These are phyloP conservation scores for Boletus subparvulus DNA, from an alignment of 768 basidiomycete species.

Conservation along the genomic window DNA sequence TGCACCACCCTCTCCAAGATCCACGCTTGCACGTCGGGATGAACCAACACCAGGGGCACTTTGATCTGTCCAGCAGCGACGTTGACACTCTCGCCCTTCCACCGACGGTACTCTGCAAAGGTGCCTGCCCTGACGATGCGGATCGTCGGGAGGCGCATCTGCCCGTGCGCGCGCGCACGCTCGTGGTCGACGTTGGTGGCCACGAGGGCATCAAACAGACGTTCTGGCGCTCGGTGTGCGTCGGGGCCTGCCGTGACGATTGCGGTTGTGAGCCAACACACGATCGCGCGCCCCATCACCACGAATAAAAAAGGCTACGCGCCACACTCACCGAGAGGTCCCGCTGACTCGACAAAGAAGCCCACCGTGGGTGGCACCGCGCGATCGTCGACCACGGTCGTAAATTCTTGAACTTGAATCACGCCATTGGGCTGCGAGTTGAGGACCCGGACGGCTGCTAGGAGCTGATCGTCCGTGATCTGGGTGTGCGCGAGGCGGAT, in stretches of 20 bases:
- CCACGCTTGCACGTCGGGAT: conserved; percentile 15
- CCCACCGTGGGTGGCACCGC: no score
- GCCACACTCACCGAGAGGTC: conserved; percentile 8
- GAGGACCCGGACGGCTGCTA: no score
- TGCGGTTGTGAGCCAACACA: not conserved
- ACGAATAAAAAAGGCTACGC: no score
- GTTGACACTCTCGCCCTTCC: conserved; percentile 6
- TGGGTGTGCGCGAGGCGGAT: no score
- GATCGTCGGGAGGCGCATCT: conserved; percentile 18
- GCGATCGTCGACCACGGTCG: no score
- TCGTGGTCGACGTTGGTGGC: not conserved
- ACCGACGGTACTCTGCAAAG: conserved; percentile 18
- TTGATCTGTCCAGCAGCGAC: conserved; percentile 12
- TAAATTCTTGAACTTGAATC: no score
- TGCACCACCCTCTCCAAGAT: conserved; percentile 13
- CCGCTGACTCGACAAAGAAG: conserved; percentile 17
- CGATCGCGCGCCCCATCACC: not conserved
- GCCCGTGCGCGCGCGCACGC: not conserved
- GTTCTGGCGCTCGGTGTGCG: no score
- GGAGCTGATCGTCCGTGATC: no score
- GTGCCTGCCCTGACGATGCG: conserved; percentile 20
- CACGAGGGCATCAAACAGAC: conserved; percentile 12
- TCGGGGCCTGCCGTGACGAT: no score
- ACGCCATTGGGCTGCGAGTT: no score
- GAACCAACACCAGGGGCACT: conserved; percentile 7